These are phyloP conservation scores for Peniophora sp. DNA, from an alignment of 1,284 basidiomycete species.

Conservation along the genomic window DNA sequence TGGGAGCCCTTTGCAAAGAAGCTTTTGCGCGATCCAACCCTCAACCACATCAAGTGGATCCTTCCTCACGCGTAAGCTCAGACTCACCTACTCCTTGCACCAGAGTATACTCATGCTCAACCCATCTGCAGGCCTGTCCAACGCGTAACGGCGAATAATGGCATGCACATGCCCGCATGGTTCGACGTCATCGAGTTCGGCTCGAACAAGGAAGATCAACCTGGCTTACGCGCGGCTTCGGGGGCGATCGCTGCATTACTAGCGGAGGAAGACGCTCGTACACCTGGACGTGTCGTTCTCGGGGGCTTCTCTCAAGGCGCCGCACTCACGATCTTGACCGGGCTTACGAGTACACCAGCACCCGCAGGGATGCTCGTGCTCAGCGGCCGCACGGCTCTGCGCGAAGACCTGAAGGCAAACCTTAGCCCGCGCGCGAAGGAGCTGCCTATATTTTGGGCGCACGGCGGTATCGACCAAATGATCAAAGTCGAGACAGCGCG, in stretches of 20 bases:
- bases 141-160: conserved; percentile 59
- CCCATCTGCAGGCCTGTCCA: conserved; percentile 36
- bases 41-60: conserved; percentile 79
- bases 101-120: background rate
- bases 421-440: conserved; percentile 37
- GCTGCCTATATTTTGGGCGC: conserved; percentile 84
- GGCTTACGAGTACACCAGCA: conserved; percentile 58
- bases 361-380: conserved; percentile 69
- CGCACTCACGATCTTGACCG: conserved; percentile 70
- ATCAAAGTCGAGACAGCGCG: conserved; percentile 46
- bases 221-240: conserved; percentile 60
- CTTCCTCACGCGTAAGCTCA: conserved; percentile 62
- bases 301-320: conserved; percentile 89
- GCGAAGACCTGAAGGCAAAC: conserved; percentile 56
- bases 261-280: conserved; percentile 66
- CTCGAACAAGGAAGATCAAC: conserved; percentile 61
- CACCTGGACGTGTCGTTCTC: conserved; percentile 65
- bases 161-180: conserved; percentile 68
- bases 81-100: background rate
- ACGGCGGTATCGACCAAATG: conserved; percentile 73
- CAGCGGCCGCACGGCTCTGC: conserved; percentile 73
- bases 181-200: conserved; percentile 74
- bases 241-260: conserved; percentile 63
- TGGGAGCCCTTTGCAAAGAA: conserved; percentile 77
- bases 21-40: conserved; percentile 35